phyloP scores from a whole-genome alignment of 2,329 filamentous ascomycete species.

The Penicillium expansum region DNA sequence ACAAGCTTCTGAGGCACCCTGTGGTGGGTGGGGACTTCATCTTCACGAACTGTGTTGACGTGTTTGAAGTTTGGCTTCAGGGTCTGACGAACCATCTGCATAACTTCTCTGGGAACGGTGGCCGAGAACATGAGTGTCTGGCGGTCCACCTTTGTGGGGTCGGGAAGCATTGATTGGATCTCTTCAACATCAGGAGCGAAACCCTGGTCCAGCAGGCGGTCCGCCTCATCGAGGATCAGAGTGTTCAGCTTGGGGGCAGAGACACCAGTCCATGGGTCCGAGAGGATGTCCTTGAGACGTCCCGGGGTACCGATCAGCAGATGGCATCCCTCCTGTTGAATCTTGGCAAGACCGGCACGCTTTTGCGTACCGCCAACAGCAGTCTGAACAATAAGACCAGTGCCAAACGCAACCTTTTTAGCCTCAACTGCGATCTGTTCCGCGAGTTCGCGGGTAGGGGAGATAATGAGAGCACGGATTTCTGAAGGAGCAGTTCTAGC shows the following conservation, averaged over 20 bases:
- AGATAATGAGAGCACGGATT: constrained; percentile 60
- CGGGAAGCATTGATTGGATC: constrained; percentile 64
- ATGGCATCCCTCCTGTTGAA: constrained; percentile 76
- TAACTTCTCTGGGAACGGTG: constrained; percentile 81
- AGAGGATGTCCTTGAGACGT: constrained; percentile 76
- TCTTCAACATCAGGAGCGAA: constrained; percentile 65
- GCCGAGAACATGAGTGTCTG: constrained; percentile 96
- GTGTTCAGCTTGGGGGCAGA: constrained; percentile 59
- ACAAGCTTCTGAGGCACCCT: constrained; percentile 78
- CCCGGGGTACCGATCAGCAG: constrained; percentile 88
- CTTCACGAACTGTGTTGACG: constrained; percentile 77
- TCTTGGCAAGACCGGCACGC: constrained; percentile 61
- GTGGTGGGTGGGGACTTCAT: constrained; percentile 82
- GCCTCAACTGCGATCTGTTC: constrained; percentile 71
- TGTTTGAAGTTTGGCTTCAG: constrained; percentile 84
- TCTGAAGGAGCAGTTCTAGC: constrained; percentile 37
- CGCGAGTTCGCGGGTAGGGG: constrained; percentile 61
- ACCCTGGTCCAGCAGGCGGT: constrained; percentile 65
- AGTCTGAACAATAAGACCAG: constrained; percentile 66
- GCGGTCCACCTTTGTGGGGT: constrained; percentile 60
- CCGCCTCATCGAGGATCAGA: constrained; percentile 64
- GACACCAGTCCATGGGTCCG: constrained; percentile 62
- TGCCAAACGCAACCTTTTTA: constrained; percentile 61
- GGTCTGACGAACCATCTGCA: constrained; percentile 71
- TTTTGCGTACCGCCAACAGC: constrained; percentile 95